Evolutionary conservation across 78 protist genomes (phyloP), one percentile per base, ranked within the genome.

Genomic region (Bodo saltans): DNA sequence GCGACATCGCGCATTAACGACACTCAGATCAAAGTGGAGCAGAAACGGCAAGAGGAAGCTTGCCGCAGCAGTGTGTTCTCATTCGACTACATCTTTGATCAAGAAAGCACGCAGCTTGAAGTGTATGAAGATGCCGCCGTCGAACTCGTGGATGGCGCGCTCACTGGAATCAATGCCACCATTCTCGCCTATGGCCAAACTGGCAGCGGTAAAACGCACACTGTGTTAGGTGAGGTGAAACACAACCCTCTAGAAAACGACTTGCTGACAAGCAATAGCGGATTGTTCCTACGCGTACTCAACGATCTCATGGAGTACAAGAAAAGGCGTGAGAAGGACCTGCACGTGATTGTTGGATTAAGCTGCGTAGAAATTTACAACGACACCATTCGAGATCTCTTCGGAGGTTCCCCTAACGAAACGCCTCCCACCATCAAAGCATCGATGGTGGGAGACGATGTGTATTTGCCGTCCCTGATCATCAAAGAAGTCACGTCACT

Each of bases 131-230:
- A 79, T 2, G 3, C 74, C 78, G 84, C 30, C 35, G 68, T 35
- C n/a, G 84, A 79, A 4, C 72, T 79, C 47, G 72, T 79, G 40
- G 84, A 79, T 21, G 70, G 47, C 39, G 42, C 68, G 21, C 74
- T 79, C 40, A 17, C 8, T 29, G 81, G 12, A 76, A 4, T 47
- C 60, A 38, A 79, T 47, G 8, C 68, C 23, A 79, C 84, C 11
- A 79, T 79, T 42, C 72, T 79, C 3, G 72, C 84, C 23, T 79
- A 79, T 25, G 84, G 84, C 35, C 84, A 79, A 53, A 79, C 84
- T 25, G 84, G 84, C 21, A 32, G 60, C 25, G 84, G 84, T 1
- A 79, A 79, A 72, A 79, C 84, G 23, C 72, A 79, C 72, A 79
- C 84, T 4, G 72, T 79, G 60, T 25, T 79, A 28, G 84, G 84